Base-by-base conservation (phyloP, 768 basidiomycete species). In the Leccinum subgranulosum region DNA sequence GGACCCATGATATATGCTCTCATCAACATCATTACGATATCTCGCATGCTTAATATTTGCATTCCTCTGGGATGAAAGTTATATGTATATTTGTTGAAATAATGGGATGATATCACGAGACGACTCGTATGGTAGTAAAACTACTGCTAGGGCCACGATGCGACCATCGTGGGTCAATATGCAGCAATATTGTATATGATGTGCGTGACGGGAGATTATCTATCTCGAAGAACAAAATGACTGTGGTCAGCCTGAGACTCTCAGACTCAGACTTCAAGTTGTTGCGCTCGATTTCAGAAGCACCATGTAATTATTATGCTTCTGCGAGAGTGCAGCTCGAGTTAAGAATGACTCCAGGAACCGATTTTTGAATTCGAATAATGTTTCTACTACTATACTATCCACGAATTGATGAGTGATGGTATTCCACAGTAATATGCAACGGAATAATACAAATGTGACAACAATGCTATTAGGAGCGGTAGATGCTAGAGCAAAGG, bases 11-110 rank as follows among this genome's bases (percentile, higher is more conserved):
- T n/a, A 23, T 46, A 7, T 8, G 6, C 5, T 43, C 31, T 33
- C 27, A 10, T 52, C 48, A 9, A 17, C 9, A 25, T 17, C 7
- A 51, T 31, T 52, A 36, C 23, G 33, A 53, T 51, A 52, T 48
- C n/a, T 77, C 73, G 57, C 84, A 87, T 3, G 82, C 84, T 59
- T 83, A 87, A 73, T 1, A 27, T 45, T 52, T 4, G 7, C 17
- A 29, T 41, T 31, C 48, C 49, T 51, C 56, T 19, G 52, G 56
- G 27, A 50, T 59, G 31, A 31, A 59, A 14, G 23, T 45, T 27
- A 49, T 54, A n/a, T 34, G 9, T 47, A 14, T 53, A 3, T 15
- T 36, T 15, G 34, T 46, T 2, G 0, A 36, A 48, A 33, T 50
- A 17, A 34, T 10, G 2, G 25, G 23, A 29, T n/a, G n/a, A n/a